Conservation (phyloP, 805 yeast genomes). For the Hanseniaspora lachancei region DNA sequence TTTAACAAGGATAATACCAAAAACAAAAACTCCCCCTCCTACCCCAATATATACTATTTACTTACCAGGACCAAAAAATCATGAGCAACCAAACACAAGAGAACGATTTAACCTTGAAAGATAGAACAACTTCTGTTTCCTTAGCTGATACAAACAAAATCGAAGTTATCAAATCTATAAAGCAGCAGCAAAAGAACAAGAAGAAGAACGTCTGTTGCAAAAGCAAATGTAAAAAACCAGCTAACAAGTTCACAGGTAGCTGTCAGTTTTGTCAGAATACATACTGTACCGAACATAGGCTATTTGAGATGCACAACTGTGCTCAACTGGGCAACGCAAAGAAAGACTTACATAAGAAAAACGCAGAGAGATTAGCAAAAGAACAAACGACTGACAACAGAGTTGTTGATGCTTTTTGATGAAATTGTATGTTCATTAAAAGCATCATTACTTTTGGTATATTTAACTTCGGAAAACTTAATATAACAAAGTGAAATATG, state of each 20-base stretch:
- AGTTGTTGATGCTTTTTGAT: conserved; percentile 11
- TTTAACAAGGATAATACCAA: no score
- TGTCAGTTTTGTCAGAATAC: conserved; percentile 75
- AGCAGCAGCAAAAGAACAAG: conserved; percentile 16
- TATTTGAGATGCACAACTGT: conserved; percentile 75
- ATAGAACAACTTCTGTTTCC: conserved; percentile 6
- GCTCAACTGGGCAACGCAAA: conserved; percentile 66
- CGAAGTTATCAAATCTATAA: conserved; percentile 1
- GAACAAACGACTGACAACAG: conserved; percentile 56
- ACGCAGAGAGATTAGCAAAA: conserved; percentile 67
- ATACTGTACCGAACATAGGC: conserved; percentile 75
- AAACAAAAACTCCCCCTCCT: not conserved
- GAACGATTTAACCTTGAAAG: not conserved
- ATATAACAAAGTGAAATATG: not conserved
- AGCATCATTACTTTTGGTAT: not conserved
- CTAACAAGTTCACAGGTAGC: conserved; percentile 58
- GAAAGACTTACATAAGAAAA: conserved; percentile 69
- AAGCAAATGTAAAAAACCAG: conserved; percentile 47
- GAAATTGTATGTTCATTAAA: not conserved
- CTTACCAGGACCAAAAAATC: not conserved
- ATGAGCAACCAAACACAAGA: not conserved
- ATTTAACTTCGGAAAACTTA: not conserved
- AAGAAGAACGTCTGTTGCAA: conserved; percentile 40
- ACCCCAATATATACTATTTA: not conserved
- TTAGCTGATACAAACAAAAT: conserved; percentile 7